Conservation (phyloP, 805 yeast species). For the Kuraishia cidri region DNA sequence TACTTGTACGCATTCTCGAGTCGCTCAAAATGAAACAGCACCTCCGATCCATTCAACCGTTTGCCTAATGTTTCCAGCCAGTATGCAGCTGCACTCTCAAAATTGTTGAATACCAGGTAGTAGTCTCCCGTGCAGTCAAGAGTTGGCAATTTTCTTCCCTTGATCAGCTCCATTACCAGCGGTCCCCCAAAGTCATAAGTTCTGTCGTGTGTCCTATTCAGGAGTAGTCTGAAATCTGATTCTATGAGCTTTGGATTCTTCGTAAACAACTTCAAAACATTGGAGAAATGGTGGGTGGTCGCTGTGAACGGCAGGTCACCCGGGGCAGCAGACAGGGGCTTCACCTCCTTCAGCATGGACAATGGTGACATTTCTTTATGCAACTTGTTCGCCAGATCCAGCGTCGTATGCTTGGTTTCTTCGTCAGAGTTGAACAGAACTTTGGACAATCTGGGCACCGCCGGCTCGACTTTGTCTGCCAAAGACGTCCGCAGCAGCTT, state of each 20-base stretch:
- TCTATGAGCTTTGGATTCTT: neutral
- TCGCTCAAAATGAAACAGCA: constrained; percentile 35
- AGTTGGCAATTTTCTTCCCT: constrained; percentile 37
- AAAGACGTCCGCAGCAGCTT: neutral
- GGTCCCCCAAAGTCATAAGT: neutral
- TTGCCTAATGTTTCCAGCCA: constrained; percentile 38
- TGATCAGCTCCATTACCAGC: constrained; percentile 25
- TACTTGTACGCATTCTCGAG: constrained; percentile 12
- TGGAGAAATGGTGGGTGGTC: neutral
- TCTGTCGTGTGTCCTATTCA: neutral
- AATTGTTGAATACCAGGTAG: constrained; percentile 40
- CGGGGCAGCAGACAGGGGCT: neutral
- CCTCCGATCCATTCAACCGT: constrained; percentile 38
- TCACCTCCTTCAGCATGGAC: too few species aligned
- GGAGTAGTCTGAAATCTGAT: neutral
- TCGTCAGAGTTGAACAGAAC: too few species aligned
- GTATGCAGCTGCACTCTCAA: constrained; percentile 41
- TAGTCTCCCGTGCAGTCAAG: constrained; percentile 38
- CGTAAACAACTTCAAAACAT: constrained; percentile 1
- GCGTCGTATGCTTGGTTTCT: too few species aligned
- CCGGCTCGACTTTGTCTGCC: neutral
- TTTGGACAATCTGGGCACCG: neutral
- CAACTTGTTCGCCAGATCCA: too few species aligned
- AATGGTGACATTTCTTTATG: too few species aligned
- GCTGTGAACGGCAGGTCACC: neutral